Evolutionary conservation across 2,329 filamentous ascomycete genomes (phyloP).

Genomic region (Diaporthe capsici): DNA sequence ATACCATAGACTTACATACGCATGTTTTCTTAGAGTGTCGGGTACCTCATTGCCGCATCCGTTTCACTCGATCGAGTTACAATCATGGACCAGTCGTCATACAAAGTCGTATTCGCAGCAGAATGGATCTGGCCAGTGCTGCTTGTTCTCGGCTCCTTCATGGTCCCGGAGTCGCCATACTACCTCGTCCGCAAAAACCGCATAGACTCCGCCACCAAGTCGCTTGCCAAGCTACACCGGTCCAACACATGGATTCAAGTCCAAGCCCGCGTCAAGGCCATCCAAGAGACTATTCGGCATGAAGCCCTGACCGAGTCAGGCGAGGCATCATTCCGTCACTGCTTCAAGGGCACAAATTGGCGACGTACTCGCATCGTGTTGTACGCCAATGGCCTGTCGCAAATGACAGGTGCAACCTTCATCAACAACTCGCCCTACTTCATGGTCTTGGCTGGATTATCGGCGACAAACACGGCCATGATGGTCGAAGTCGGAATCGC

Average conservation of each 20-base stretch:
- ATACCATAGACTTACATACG: background rate
- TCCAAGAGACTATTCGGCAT: background rate
- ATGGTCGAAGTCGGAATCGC: constrained; percentile 36
- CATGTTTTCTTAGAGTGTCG: constrained; percentile 6
- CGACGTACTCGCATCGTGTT: constrained; percentile 32
- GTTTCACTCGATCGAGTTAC: constrained; percentile 24
- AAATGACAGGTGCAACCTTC: constrained; percentile 35
- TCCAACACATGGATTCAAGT: constrained; percentile 16
- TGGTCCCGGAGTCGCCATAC: constrained; percentile 55
- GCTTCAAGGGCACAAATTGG: constrained; percentile 29
- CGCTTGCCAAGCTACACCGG: background rate
- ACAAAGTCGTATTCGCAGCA: constrained; percentile 29
- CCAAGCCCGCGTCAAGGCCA: background rate
- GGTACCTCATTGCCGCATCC: constrained; percentile 34
- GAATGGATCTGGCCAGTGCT: constrained; percentile 29
- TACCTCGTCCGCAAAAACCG: constrained; percentile 59
- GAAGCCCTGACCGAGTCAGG: background rate
- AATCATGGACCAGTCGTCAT: constrained; percentile 34
- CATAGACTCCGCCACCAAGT: background rate
- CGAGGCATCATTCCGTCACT: constrained; percentile 9
- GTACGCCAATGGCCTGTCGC: constrained; percentile 29
- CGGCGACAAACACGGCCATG: constrained; percentile 20
- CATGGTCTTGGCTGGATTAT: constrained; percentile 31
- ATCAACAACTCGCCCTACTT: constrained; percentile 32
- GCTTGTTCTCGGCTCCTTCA: constrained; percentile 41